phyloP scores from a whole-genome alignment of 1,139 yeast genomes.

The Eremothecium cymbalariae region DNA sequence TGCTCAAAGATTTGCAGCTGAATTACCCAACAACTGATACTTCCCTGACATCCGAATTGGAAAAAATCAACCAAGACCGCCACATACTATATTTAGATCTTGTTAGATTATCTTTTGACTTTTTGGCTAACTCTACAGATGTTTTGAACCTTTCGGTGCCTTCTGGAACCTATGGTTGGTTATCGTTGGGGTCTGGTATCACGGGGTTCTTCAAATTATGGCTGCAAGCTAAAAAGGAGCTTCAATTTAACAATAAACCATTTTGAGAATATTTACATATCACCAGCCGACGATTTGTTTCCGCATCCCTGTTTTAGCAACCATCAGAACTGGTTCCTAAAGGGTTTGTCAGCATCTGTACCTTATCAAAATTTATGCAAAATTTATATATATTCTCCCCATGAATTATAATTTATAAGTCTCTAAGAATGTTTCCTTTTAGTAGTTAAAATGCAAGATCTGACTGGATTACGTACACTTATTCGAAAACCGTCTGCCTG shows the following conservation, averaged over 20 bases:
- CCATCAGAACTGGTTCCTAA: too few relatives aligned
- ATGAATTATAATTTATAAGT: too few relatives aligned
- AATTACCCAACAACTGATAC: slow-evolving; percentile 12
- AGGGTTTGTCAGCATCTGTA: too few relatives aligned
- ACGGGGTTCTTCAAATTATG: slow-evolving; percentile 38
- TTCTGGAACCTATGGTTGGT: slow-evolving; percentile 29
- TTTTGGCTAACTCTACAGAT: slow-evolving; percentile 38
- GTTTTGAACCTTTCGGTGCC: slow-evolving; percentile 34
- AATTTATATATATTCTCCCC: too few relatives aligned
- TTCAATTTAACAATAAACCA: too few relatives aligned
- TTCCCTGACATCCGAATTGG: slow-evolving; percentile 24
- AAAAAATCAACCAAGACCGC: slow-evolving; percentile 31
- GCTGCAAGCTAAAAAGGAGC: slow-evolving; percentile 29
- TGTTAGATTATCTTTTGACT: slow-evolving; percentile 36
- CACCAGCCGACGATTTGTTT: neutral
- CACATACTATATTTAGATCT: slow-evolving; percentile 33
- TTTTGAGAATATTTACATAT: neutral
- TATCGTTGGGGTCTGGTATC: slow-evolving; percentile 34
- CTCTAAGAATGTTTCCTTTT: too few relatives aligned
- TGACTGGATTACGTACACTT: too few relatives aligned
- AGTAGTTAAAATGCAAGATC: too few relatives aligned
- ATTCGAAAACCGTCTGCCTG: too few relatives aligned
- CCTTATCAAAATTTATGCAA: too few relatives aligned
- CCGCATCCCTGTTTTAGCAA: neutral
- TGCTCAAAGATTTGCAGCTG: slow-evolving; percentile 28